phyloP scores from a whole-genome alignment of 148 eudicot genomes.

The Bassia scoparia region DNA sequence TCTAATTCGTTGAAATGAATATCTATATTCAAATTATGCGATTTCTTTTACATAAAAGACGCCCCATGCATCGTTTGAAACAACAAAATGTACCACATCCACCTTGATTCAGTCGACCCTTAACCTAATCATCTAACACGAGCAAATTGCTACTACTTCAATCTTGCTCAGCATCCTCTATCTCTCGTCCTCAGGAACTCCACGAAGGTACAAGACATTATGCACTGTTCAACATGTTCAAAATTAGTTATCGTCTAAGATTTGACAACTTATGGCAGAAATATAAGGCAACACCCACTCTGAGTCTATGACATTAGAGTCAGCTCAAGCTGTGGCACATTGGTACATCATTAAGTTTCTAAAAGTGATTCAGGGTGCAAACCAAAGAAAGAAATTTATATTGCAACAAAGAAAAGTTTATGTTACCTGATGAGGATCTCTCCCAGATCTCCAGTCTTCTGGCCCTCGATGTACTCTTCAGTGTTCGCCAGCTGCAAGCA shows the following conservation, averaged over 20 bases:
- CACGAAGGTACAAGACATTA: conserved; percentile 81
- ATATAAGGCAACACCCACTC: not conserved
- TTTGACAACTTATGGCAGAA: not conserved
- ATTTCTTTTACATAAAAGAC: too few relatives aligned
- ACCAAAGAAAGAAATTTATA: not conserved
- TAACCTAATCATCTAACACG: too few relatives aligned
- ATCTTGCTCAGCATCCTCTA: conserved; percentile 67
- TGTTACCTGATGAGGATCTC: conserved; percentile 90
- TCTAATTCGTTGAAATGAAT: not conserved
- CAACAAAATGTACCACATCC: too few relatives aligned
- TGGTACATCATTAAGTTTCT: not conserved
- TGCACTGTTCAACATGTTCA: conserved; percentile 36
- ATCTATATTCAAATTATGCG: too few relatives aligned
- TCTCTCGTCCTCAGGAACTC: conserved; percentile 80
- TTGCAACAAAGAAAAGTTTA: not conserved
- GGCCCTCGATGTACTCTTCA: conserved; percentile 85
- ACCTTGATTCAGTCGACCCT: too few relatives aligned
- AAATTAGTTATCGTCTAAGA: too few relatives aligned
- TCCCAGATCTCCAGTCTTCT: conserved; percentile 85
- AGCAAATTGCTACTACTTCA: conserved; percentile 13
- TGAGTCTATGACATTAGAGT: not conserved
- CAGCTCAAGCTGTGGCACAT: not conserved
- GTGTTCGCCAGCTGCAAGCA: conserved; percentile 65
- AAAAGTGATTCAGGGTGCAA: not conserved
- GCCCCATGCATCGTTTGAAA: too few relatives aligned